A percentile compares a stretch with the other conserved stretches of the same genome.
Conservation (phyloP, 2,329 filamentous ascomycete species). For the Cladophialophora immunda region DNA sequence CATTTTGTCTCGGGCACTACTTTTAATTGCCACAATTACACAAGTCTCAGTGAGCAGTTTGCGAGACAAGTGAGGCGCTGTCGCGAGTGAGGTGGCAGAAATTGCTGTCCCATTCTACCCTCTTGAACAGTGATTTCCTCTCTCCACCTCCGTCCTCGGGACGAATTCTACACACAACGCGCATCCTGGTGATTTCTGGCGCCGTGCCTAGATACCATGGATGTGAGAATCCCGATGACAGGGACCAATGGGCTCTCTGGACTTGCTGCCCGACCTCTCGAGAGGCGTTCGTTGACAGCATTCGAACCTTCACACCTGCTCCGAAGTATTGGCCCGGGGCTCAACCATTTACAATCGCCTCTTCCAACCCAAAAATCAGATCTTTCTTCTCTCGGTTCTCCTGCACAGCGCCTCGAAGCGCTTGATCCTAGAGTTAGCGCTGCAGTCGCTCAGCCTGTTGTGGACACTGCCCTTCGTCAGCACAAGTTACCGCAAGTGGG, state of each 20-base stretch:
- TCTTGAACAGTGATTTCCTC: background rate
- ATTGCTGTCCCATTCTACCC: background rate
- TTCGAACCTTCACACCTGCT: background rate
- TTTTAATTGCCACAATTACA: background rate
- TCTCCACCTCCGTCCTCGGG: background rate
- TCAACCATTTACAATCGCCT: background rate
- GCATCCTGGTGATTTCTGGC: background rate
- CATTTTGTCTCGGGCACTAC: background rate
- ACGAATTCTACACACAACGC: background rate
- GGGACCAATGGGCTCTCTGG: background rate
- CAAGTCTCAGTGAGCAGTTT: too few species aligned
- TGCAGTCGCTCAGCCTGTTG: background rate
- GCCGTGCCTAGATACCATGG: background rate
- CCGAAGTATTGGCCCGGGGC: background rate
- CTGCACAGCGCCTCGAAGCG: background rate
- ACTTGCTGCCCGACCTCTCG: background rate
- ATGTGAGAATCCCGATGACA: background rate
- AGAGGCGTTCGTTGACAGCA: background rate
- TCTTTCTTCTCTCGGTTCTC: background rate
- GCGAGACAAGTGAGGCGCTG: too few species aligned
- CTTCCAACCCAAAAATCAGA: background rate
- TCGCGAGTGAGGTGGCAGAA: background rate
- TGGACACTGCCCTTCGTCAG: background rate
- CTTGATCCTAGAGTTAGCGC: background rate
- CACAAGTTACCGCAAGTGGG: background rate